Conservation (phyloP, 2,329 filamentous ascomycete species). For the Epichloe uncinata region DNA sequence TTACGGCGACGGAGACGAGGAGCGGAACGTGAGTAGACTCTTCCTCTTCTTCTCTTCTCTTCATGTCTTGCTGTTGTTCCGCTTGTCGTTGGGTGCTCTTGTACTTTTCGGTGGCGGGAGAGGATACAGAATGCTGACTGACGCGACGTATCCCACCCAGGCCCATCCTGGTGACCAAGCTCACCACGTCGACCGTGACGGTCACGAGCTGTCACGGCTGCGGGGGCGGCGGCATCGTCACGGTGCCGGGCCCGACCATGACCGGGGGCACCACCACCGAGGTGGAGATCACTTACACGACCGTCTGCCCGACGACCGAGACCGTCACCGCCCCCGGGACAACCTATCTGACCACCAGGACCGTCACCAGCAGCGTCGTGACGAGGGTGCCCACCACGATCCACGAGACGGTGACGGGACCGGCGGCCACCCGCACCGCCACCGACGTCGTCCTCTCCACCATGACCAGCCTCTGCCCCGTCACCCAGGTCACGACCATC, state of each 20-base stretch:
- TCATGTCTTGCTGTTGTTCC: background rate
- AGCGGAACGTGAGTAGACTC: constrained; percentile 24
- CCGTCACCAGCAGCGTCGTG: constrained; percentile 14
- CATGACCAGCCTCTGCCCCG: constrained; percentile 28
- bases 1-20: constrained; percentile 28
- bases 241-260: constrained; percentile 22
- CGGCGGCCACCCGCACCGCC: constrained; percentile 18
- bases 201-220: constrained; percentile 28
- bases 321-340: constrained; percentile 22
- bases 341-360: constrained; percentile 17
- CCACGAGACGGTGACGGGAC: constrained; percentile 17
- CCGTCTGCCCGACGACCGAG: constrained; percentile 21
- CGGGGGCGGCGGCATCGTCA: constrained; percentile 19
- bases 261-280: constrained; percentile 18
- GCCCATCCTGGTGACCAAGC: constrained; percentile 28
- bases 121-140: background rate
- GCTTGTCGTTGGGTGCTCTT: background rate
- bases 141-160: constrained; percentile 12
- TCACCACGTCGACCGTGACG: constrained; percentile 30
- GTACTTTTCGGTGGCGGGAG: background rate
- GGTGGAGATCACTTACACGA: constrained; percentile 27
- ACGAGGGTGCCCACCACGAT: constrained; percentile 18
- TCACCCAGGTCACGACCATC: constrained; percentile 16
- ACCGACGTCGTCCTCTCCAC: constrained; percentile 23
- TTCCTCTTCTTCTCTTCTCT: background rate